Evolutionary conservation across 768 basidiomycete genomes (phyloP).

Genomic region (Psilocybe cyanescens): DNA sequence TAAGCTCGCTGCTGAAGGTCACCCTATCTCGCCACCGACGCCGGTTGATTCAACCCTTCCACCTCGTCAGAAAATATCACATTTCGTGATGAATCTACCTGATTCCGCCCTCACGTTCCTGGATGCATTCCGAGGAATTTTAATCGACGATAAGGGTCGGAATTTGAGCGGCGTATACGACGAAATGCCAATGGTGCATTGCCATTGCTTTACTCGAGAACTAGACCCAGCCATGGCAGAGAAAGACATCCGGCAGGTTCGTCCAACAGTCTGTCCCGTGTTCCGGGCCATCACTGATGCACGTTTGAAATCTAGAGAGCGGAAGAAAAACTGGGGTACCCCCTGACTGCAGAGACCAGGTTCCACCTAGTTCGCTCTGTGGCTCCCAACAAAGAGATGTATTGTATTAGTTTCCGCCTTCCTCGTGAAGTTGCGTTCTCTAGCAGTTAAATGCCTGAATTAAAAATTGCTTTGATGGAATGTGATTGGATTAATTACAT

Average conservation of each 20-base stretch:
- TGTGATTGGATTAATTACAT: slow-evolving; percentile 14
- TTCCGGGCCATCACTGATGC: slow-evolving; percentile 16
- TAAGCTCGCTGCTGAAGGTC: slow-evolving; percentile 25
- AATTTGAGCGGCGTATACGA: slow-evolving; percentile 51
- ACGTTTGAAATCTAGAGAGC: slow-evolving; percentile 58
- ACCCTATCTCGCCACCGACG: slow-evolving; percentile 13
- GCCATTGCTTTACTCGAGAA: slow-evolving; percentile 95
- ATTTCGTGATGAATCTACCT: slow-evolving; percentile 98
- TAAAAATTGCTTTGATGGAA: slow-evolving; percentile 1
- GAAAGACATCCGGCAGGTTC: slow-evolving; percentile 79
- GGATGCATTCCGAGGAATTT: slow-evolving; percentile 82
- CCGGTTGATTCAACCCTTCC: slow-evolving; percentile 23
- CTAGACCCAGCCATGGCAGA: slow-evolving; percentile 68
- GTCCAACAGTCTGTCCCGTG: slow-evolving; percentile 27
- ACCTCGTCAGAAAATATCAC: slow-evolving; percentile 64
- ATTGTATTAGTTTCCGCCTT: slow-evolving; percentile 84
- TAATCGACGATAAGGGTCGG: slow-evolving; percentile 38
- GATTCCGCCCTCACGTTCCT: slow-evolving; percentile 90
- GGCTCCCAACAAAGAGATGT: slow-evolving; percentile 97
- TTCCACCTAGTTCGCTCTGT: slow-evolving; percentile 89
- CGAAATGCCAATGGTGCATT: slow-evolving; percentile 90
- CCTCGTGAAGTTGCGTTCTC: slow-evolving; percentile 42
- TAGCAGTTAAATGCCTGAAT: slow-evolving; percentile 1
- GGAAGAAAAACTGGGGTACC: slow-evolving; percentile 61
- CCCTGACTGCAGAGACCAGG: slow-evolving; percentile 50